A percentile compares a stretch with the other conserved stretches of the same genome.
These are phyloP conservation scores for Alnus glutinosa DNA, from an alignment of 306 rosid genomes.

Conservation along the genomic window DNA sequence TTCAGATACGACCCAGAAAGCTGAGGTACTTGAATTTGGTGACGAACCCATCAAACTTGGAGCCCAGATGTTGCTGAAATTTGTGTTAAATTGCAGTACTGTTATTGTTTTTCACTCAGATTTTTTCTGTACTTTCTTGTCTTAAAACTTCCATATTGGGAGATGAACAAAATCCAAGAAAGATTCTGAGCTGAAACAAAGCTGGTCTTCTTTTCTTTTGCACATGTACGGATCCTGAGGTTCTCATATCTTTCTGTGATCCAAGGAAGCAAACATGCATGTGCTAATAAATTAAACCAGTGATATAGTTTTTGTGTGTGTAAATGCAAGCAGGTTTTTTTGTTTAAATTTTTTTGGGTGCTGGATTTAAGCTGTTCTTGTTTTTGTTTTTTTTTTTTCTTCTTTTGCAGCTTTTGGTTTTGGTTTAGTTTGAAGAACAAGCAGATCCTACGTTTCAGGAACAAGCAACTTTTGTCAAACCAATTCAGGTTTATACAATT, in stretches of 20 bases:
- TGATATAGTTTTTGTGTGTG: background rate
- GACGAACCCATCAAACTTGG: background rate
- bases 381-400: background rate
- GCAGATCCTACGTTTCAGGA: background rate
- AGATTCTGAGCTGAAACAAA: conserved; percentile 16
- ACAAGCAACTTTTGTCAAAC: background rate
- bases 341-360: background rate
- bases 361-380: background rate
- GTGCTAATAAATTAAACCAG: background rate
- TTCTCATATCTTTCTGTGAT: background rate
- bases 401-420: background rate
- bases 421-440: background rate
- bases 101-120: conserved; percentile 5
- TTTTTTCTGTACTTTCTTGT: background rate
- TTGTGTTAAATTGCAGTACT: conserved; percentile 2
- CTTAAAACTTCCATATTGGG: conserved; percentile 17
- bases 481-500: background rate
- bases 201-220: background rate
- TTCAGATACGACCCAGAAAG: conserved; percentile 24
- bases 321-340: background rate
- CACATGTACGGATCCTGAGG: background rate
- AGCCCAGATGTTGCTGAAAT: background rate
- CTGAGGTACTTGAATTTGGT: conserved; percentile 26
- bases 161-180: conserved; percentile 18
- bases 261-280: background rate